These are phyloP conservation scores for Claviceps sorghi DNA, from an alignment of 2,329 filamentous ascomycete species.

Conservation along the genomic window DNA sequence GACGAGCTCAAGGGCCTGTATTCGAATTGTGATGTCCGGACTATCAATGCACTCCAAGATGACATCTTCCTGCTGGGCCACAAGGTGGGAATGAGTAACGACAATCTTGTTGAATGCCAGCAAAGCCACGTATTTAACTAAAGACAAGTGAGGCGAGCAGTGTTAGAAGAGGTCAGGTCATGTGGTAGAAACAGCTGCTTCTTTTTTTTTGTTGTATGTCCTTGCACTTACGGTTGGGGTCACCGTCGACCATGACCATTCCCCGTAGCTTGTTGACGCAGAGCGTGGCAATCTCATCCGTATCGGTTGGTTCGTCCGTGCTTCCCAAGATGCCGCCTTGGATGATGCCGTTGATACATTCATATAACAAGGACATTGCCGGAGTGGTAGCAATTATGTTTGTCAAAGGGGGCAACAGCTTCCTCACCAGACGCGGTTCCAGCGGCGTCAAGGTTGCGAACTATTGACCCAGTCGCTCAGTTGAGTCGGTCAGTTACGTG, in stretches of 20 bases:
- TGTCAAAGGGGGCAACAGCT: constrained; percentile 78
- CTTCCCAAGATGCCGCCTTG: constrained; percentile 86
- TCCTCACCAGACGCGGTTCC: constrained; percentile 81
- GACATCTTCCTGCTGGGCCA: constrained; percentile 86
- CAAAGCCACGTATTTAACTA: constrained; percentile 93
- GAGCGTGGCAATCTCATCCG: constrained; percentile 80
- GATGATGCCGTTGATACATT: constrained; percentile 97
- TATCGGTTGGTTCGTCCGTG: constrained; percentile 62
- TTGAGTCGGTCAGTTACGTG: constrained; percentile 10
- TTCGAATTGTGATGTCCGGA: constrained; percentile 84
- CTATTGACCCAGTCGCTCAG: constrained; percentile 28
- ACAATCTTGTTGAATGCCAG: constrained; percentile 95
- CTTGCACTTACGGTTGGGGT: constrained; percentile 64
- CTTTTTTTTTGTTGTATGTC: neutral
- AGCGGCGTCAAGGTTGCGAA: constrained; percentile 90
- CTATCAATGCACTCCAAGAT: constrained; percentile 95
- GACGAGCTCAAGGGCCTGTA: constrained; percentile 81
- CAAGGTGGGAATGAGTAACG: constrained; percentile 70
- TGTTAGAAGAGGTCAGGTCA: neutral
- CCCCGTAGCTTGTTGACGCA: constrained; percentile 87
- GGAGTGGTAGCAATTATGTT: constrained; percentile 88
- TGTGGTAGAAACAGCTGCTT: neutral
- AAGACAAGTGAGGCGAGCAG: neutral
- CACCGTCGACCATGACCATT: constrained; percentile 86
- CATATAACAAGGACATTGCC: constrained; percentile 95